Conservation (phyloP, 371 early-diverging fungal genomes). For the Fennellomyces sp. region DNA sequence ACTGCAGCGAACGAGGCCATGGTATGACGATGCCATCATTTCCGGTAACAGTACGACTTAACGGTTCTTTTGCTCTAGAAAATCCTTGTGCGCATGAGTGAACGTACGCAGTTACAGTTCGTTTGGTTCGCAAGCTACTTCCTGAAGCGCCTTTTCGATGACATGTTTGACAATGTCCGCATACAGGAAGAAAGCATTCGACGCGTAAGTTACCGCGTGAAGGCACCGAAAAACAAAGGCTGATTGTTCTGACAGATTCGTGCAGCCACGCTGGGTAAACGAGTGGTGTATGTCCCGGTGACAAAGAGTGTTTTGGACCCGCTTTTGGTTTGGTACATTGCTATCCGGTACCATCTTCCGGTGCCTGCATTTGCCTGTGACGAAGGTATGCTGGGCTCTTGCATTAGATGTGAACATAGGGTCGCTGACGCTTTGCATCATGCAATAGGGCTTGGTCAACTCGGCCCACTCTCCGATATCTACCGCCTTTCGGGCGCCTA, state of each 20-base stretch:
- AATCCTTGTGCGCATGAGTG: constrained; percentile 51
- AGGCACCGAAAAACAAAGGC: neutral
- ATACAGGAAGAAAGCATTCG: constrained; percentile 41
- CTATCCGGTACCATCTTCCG: constrained; percentile 49
- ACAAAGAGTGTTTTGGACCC: constrained; percentile 46
- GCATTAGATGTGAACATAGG: neutral
- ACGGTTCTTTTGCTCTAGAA: constrained; percentile 16
- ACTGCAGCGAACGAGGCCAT: constrained; percentile 52
- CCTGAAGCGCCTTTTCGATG: constrained; percentile 37
- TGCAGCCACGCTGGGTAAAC: constrained; percentile 41
- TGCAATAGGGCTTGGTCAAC: constrained; percentile 26
- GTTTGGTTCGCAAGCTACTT: constrained; percentile 52
- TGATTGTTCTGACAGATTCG: constrained; percentile 19
- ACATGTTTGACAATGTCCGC: constrained; percentile 51
- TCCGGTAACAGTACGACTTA: neutral
- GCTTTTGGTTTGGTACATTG: constrained; percentile 50
- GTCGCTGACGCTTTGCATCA: neutral
- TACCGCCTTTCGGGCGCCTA: constrained; percentile 51
- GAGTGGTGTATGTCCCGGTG: constrained; percentile 51
- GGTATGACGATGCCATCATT: constrained; percentile 12
- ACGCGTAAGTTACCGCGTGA: constrained; percentile 15
- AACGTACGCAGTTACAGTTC: constrained; percentile 50
- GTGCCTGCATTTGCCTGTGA: constrained; percentile 55
- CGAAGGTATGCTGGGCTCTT: constrained; percentile 27
- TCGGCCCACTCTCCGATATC: constrained; percentile 51